Base-by-base conservation (phyloP, 306 rosid genomes). In the Castanea crenata region DNA sequence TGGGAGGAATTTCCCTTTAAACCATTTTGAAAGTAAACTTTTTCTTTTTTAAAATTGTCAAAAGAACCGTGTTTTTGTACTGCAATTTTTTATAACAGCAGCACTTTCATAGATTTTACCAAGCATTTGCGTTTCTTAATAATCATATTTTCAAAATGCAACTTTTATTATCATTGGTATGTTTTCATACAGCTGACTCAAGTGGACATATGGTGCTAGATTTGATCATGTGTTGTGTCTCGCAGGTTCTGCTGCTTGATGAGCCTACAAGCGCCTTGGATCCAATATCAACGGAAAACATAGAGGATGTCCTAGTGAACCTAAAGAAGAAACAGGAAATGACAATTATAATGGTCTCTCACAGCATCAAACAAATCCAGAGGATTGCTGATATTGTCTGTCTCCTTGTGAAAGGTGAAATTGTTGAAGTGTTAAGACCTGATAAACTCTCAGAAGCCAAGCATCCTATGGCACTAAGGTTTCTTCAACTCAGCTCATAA, bases 261-360 rank as follows among this genome's bases (percentile, higher is more conserved):
- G 98, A 92, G 83, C 98, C 99, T 4, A 95, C 99, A 3, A 95
- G 99, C 81, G 96, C 99, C 4, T 82, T 95, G 74, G 99, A 92
- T 84, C 99, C 98, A 61, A 91, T 95, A 74, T 92, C 98, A 0
- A 95, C 97, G 0, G 97, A 92, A 76, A 89, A 92, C 84, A 89
- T 95, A 70, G 99, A 95, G 83, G 91, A 80, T 27, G 97, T 90
- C 15, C 74, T 95, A 10, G 29, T 91, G 89, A 92, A 92, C 88
- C 86, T 95, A 83, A 92, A 92, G 88, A 79, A 86, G 87, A 95
- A 77, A 64, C 69, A 58, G 68, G 97, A 92, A 54, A 83, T 92
- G 80, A 95, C 99, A 21, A 83, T 88, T 35, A 78, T 95, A 69
- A 85, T 95, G 79, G 99, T 95, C 41, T 95, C 98, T 52, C 96